Percentiles rank a stretch among this genome's conserved stretches.
These are phyloP conservation scores for Aquilaria yunnanensis DNA, from an alignment of 345 rosid genomes.

Conservation along the genomic window DNA sequence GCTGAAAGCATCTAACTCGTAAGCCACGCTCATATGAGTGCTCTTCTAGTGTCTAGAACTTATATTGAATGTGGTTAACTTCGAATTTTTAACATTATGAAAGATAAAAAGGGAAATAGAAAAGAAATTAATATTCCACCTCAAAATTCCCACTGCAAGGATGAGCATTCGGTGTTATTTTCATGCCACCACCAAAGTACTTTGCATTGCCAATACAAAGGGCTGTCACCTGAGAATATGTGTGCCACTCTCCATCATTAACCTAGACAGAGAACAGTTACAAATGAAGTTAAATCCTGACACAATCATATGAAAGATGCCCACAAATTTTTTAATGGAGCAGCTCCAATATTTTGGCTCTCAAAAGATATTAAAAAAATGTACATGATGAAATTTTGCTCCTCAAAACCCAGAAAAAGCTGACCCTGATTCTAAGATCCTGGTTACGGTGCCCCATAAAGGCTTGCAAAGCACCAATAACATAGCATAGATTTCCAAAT, in stretches of 20 bases:
- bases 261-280: constrained; percentile 34
- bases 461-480: constrained; percentile 83
- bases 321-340: neutral
- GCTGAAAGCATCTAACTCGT: no score
- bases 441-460: constrained; percentile 76
- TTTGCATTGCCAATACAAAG: constrained; percentile 93
- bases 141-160: constrained; percentile 75
- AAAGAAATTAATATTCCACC: constrained; percentile 28
- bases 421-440: constrained; percentile 74
- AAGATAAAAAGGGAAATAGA: neutral
- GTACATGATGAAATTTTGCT: neutral
- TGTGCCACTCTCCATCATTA: constrained; percentile 82
- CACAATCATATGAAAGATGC: neutral
- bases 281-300: constrained; percentile 9
- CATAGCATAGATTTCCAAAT: constrained; percentile 81
- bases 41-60: no score
- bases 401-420: constrained; percentile 4
- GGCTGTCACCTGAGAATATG: constrained; percentile 71
- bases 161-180: constrained; percentile 86
- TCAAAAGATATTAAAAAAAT: neutral
- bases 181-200: constrained; percentile 98
- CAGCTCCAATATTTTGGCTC: neutral
- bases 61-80: no score
- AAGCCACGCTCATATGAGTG: no score
- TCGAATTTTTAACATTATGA: no score